These are phyloP conservation scores for Bretschneidera sinensis DNA, from an alignment of 345 rosid species.

Conservation along the genomic window DNA sequence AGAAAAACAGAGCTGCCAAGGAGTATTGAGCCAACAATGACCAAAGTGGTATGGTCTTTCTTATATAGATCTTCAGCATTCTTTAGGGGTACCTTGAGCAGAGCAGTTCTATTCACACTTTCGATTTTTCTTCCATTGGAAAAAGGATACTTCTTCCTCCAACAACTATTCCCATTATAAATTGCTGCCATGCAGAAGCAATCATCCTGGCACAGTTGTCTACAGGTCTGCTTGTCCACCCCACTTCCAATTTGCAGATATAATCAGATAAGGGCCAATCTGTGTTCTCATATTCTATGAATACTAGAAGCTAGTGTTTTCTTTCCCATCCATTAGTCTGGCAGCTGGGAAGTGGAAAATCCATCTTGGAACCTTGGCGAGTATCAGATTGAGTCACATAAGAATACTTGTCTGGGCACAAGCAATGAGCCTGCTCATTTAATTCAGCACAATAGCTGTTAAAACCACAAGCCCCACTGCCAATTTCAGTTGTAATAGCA, in stretches of 20 bases:
- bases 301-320: no score
- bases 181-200: conserved; percentile 50
- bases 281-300: no score
- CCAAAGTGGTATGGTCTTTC: no score
- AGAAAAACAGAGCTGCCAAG: conserved; percentile 11
- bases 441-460: conserved; percentile 45
- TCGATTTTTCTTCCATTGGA: background rate
- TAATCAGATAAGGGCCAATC: background rate
- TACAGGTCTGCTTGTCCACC: conserved; percentile 29
- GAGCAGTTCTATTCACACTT: background rate
- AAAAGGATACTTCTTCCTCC: conserved; percentile 35
- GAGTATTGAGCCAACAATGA: conserved; percentile 6
- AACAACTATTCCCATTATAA: conserved; percentile 18
- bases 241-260: no score
- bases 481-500: background rate
- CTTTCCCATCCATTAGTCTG: no score
- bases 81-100: background rate
- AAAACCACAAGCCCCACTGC: conserved; percentile 54
- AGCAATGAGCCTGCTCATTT: conserved; percentile 11
- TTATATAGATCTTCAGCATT: no score
- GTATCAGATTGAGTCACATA: conserved; percentile 27
- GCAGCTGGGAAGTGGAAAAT: no score
- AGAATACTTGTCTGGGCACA: conserved; percentile 39
- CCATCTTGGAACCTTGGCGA: conserved; percentile 33
- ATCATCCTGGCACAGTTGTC: conserved; percentile 37